Base-by-base conservation (phyloP, 2,329 filamentous ascomycete species). In the Colletotrichum theobromicola region DNA sequence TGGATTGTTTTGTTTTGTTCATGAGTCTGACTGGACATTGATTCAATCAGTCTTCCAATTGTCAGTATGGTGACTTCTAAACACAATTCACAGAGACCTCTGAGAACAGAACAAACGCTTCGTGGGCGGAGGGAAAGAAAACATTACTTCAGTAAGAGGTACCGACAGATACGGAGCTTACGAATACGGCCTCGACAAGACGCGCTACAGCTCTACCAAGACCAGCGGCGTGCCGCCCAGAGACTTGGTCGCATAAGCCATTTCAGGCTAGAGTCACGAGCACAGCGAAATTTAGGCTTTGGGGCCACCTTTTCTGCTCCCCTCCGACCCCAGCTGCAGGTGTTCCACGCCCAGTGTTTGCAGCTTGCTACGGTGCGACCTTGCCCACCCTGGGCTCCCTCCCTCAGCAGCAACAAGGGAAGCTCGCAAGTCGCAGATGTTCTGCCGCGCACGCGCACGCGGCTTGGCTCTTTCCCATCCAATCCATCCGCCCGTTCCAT, bases 191-290 rank as follows among this genome's bases (percentile, higher is more conserved):
- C 53, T n/a, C 55, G 55, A 34, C n/a, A 70, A 21, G 57, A 34
- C 16, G n/a, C 64, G 37, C 30, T 24, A 32, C 21, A 26, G 42
- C 37, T 18, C 12, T 64, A 64, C 35, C 61, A 70, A 55, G 42
- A 60, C 57, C 57, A 60, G 58, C 58, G 46, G 71, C 71, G 71
- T 35, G 34, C 2, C 34, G 62, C 72, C 72, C 68, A 72, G 68
- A 74, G 68, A 63, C 72, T 63, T 72, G 68, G 72, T 72, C 68
- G 68, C 68, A 74, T 67, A 58, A 67, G 62, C 62, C 50, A 67
- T 37, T 63, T 74, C 68, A 67, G 72, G 72, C 46, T 75, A 72
- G 72, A 75, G 68, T 75, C 72, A 75, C 68, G 68, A 75, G 72
- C 62, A 72, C 69, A n/a, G 55, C 72, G 50, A 67, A 74, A 26